Conservation (phyloP, 345 rosid genomes). For the Hibiscus mutabilis region DNA sequence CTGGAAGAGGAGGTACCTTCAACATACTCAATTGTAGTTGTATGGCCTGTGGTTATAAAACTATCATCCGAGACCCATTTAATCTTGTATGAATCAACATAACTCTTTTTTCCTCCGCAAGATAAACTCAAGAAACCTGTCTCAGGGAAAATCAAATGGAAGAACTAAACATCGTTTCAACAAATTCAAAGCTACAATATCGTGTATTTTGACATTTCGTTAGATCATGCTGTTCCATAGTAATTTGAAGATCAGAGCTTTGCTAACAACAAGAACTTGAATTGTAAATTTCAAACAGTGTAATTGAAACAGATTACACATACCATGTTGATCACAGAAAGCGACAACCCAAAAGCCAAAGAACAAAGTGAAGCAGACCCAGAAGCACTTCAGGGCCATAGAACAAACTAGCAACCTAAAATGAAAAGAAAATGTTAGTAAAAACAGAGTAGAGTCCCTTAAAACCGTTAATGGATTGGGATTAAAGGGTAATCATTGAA, state of each 20-base stretch:
- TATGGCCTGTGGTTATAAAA: constrained; percentile 54
- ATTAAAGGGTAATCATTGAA: neutral
- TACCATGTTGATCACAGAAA: constrained; percentile 65
- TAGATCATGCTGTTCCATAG: neutral
- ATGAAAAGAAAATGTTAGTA: neutral
- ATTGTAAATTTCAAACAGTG: neutral
- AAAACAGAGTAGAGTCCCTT: neutral
- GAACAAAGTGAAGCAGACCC: constrained; percentile 34
- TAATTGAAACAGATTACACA: constrained; percentile 1
- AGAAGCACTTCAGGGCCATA: constrained; percentile 41
- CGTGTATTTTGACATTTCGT: neutral
- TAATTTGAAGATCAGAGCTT: neutral
- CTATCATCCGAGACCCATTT: constrained; percentile 54
- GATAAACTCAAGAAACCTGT: constrained; percentile 84
- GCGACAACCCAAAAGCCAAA: constrained; percentile 25
- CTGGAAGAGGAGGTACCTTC: constrained; percentile 24
- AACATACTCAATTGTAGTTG: constrained; percentile 27
- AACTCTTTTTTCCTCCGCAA: constrained; percentile 57
- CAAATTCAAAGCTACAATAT: neutral
- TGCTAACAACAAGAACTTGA: no score
- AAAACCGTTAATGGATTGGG: neutral
- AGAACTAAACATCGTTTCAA: neutral
- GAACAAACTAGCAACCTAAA: neutral
- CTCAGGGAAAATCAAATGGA: neutral
- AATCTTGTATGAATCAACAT: constrained; percentile 43